Base-by-base conservation (phyloP, 164 flowering plant species). In the Aristolochia fimbriata region DNA sequence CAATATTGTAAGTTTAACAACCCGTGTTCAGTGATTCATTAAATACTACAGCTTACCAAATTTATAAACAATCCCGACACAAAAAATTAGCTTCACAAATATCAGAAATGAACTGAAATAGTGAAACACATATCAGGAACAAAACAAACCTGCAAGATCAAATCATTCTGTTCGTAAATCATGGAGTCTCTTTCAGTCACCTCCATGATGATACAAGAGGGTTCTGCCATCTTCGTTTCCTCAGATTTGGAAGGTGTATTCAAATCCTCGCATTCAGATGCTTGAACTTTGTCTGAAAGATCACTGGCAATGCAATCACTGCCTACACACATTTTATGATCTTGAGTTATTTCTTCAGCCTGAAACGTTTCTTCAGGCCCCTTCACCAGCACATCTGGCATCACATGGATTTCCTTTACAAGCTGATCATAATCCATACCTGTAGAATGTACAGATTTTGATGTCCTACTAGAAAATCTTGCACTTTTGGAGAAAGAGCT, bases 101-200 rank as follows among this genome's bases (percentile, higher is more conserved):
- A 37, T 37, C 1, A 37, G 10, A 37, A 7, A 37, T 37, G 43
- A 37, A 37, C 43, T 7, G 43, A 37, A 3, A 37, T 7, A 37
- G 43, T 48, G 17, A 10, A 5, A 43, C 16, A 15, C 25, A 47
- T 15, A n/a, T 21, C 53, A 50, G 12, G 53, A 50, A 8, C 53
- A 12, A 64, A 68, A 49, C 23, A 60, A 66, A 81, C 88, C 88
- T 81, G 51, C 12, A 59, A 22, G 51, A 47, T 33, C 54, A 66
- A 50, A 65, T 53, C 49, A 21, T 68, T 65, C 9, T 31, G 61
- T 25, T 62, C 65, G 55, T 20, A 55, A 55, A 61, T 24, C 16
- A 65, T 48, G 11, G 59, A 58, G 27, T 51, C 55, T 30, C 24
- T 51, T 23, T 47, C 45, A 11, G 41, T 73, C 48, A 55, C 63